phyloP scores from a whole-genome alignment of 495 filamentous ascomycete genomes.

The Penicillium waksmanii region DNA sequence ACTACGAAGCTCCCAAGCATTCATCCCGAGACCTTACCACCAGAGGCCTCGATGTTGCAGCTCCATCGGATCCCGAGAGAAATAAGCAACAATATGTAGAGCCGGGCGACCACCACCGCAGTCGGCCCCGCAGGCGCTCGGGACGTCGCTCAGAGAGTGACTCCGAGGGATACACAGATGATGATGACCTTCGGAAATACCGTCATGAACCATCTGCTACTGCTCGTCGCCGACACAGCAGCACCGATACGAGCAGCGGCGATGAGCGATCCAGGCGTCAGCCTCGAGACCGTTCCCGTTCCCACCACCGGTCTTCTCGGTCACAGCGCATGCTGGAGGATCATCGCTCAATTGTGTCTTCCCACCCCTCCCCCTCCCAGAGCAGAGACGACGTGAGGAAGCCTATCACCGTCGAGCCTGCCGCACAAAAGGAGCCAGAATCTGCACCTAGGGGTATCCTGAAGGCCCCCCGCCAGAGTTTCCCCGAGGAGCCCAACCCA shows the following conservation, averaged over 20 bases:
- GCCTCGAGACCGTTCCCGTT: conserved; percentile 27
- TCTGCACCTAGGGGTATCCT: conserved; percentile 68
- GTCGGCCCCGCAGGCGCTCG: conserved; percentile 38
- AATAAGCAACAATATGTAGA: conserved; percentile 27
- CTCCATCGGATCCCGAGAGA: conserved; percentile 13
- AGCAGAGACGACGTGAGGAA: conserved; percentile 33
- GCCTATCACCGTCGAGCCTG: conserved; percentile 34
- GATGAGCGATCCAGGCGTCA: conserved; percentile 17
- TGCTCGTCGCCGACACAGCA: conserved; percentile 30
- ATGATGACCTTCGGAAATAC: conserved; percentile 45
- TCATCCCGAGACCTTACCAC: conserved; percentile 22
- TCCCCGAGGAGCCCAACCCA: conserved; percentile 76
- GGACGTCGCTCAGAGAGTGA: conserved; percentile 34
- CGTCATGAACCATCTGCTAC: conserved; percentile 35
- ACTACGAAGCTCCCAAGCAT: conserved; percentile 17
- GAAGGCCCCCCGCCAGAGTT: conserved; percentile 70
- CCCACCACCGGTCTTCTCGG: conserved; percentile 31
- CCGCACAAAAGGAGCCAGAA: conserved; percentile 40
- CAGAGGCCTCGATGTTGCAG: conserved; percentile 15
- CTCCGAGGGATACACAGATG: conserved; percentile 38
- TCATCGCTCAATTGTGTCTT: conserved; percentile 11
- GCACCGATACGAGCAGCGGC: conserved; percentile 27
- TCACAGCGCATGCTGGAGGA: conserved; percentile 28
- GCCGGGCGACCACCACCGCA: conserved; percentile 26
- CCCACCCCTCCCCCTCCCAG: conserved; percentile 20